Conservation (phyloP, 2,329 filamentous ascomycete species). For the Cladosporium sp. region DNA sequence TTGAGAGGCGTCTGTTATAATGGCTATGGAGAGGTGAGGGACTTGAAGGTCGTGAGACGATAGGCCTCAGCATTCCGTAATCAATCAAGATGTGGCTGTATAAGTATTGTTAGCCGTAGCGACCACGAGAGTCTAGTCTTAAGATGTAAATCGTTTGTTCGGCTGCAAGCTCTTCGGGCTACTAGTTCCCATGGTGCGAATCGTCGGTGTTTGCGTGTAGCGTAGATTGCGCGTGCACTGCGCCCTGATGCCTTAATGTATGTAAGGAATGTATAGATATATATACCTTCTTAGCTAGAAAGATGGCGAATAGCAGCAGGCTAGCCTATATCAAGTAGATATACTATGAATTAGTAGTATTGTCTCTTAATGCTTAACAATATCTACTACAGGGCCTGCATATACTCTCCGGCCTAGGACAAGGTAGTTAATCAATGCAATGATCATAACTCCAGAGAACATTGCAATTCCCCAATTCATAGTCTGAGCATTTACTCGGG, state of each 20-base stretch:
- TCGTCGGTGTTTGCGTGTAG: neutral
- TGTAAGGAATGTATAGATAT: too few relatives aligned
- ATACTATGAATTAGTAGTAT: too few relatives aligned
- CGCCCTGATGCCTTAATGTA: too few relatives aligned
- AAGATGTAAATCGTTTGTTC: slow-evolving; percentile 28
- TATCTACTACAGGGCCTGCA: too few relatives aligned
- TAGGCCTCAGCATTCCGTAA: slow-evolving; percentile 30
- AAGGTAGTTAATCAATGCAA: too few relatives aligned
- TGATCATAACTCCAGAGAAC: too few relatives aligned
- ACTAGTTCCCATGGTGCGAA: neutral
- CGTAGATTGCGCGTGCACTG: too few relatives aligned
- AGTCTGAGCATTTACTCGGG: slow-evolving; percentile 16
- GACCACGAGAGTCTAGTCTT: slow-evolving; percentile 37
- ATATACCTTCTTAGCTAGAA: too few relatives aligned
- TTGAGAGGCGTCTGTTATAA: slow-evolving; percentile 49
- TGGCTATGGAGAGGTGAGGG: slow-evolving; percentile 46
- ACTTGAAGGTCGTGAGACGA: slow-evolving; percentile 46
- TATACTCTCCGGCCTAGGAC: too few relatives aligned
- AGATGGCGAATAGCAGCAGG: too few relatives aligned
- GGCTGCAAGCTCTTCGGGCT: neutral
- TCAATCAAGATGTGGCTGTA: slow-evolving; percentile 37
- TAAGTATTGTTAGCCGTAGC: slow-evolving; percentile 33
- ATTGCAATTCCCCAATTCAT: slow-evolving; percentile 23
- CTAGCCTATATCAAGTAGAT: too few relatives aligned
- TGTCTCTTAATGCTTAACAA: too few relatives aligned